These are phyloP conservation scores for Stereum hirsutum DNA, from an alignment of 1,284 basidiomycete species.

Conservation along the genomic window DNA sequence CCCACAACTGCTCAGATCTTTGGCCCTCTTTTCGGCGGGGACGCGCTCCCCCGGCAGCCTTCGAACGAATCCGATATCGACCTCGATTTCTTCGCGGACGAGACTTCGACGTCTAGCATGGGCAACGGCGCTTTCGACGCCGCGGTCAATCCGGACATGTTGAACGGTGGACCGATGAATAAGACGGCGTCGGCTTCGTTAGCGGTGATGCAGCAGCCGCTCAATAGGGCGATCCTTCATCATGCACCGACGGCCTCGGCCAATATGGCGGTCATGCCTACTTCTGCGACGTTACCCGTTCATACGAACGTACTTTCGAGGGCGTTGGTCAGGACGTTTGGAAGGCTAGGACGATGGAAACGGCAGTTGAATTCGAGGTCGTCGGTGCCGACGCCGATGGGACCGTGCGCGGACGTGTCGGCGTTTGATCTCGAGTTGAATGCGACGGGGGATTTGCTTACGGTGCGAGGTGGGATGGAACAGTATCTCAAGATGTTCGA, in stretches of 20 bases:
- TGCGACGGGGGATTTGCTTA: constrained; percentile 46
- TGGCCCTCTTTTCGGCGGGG: no score
- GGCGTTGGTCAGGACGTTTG: constrained; percentile 74
- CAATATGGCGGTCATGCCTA: constrained; percentile 25
- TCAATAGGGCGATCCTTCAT: constrained; percentile 32
- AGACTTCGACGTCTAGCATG: constrained; percentile 16
- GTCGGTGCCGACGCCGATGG: constrained; percentile 28
- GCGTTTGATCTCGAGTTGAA: constrained; percentile 62
- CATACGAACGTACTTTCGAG: constrained; percentile 62
- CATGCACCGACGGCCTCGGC: constrained; percentile 20
- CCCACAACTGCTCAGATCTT: constrained; percentile 13
- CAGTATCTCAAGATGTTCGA: constrained; percentile 57
- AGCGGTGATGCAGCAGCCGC: constrained; percentile 28
- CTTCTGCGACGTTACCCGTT: constrained; percentile 37
- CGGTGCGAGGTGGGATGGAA: constrained; percentile 53
- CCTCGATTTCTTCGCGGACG: constrained; percentile 55
- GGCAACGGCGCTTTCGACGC: neutral
- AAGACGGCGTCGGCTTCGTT: constrained; percentile 14
- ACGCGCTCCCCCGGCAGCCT: neutral
- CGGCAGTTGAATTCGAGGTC: constrained; percentile 57
- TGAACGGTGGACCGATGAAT: constrained; percentile 7
- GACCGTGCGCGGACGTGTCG: constrained; percentile 43
- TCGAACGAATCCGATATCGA: constrained; percentile 55
- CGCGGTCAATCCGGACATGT: constrained; percentile 11
- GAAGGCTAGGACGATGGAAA: constrained; percentile 74